Conservation (phyloP, 345 rosid species). For the Populus tremula region DNA sequence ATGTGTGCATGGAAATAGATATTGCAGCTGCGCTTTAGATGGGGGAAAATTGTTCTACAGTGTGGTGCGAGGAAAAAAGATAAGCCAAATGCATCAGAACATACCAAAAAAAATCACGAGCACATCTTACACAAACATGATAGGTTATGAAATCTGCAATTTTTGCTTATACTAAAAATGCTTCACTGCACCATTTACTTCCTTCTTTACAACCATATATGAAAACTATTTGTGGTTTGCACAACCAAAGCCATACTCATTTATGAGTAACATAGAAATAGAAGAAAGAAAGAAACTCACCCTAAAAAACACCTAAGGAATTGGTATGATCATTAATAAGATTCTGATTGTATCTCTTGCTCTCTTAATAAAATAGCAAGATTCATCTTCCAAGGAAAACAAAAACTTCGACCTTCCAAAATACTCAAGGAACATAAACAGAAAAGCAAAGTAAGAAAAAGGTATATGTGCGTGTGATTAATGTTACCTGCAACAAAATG, state of each 20-base stretch:
- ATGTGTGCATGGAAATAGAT: neutral
- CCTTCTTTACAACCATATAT: neutral
- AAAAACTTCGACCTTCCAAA: neutral
- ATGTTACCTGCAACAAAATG: conserved; percentile 73
- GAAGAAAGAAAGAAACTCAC: neutral
- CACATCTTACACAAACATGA: neutral
- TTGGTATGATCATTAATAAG: neutral
- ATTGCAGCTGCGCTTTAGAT: too few relatives aligned
- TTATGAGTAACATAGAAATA: neutral
- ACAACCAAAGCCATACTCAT: neutral
- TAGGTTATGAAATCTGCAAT: neutral
- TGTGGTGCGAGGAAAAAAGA: neutral
- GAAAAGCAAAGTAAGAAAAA: neutral
- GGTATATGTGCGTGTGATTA: neutral
- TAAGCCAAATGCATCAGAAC: neutral
- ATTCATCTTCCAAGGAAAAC: neutral
- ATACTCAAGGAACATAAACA: neutral
- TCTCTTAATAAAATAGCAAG: neutral
- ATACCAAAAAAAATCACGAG: neutral
- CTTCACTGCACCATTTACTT: neutral
- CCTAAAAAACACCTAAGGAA: neutral
- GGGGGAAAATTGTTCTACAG: neutral
- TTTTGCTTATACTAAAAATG: neutral
- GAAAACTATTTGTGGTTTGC: neutral
- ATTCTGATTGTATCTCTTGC: neutral